Percentiles rank a stretch among this genome's conserved stretches.
Conservation (phyloP, 495 filamentous ascomycete genomes). For the Articulospora tetracladia region DNA sequence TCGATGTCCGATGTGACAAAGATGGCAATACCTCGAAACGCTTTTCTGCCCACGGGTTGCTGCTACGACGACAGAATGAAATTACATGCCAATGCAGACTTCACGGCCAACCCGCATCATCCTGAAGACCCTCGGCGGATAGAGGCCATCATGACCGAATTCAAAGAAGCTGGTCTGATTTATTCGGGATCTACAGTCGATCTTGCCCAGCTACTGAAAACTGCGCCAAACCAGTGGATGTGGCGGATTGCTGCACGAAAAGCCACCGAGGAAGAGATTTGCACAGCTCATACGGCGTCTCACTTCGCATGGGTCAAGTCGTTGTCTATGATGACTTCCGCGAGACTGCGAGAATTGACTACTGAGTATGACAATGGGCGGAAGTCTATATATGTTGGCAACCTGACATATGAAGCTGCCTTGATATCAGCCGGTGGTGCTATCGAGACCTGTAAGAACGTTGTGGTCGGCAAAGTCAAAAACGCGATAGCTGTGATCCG, state of each 20-base stretch:
- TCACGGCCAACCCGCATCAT: constrained; percentile 66
- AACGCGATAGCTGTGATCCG: constrained; percentile 94
- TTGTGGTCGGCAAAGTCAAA: constrained; percentile 74
- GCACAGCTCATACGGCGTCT: constrained; percentile 64
- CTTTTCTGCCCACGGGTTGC: constrained; percentile 61
- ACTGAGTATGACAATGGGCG: constrained; percentile 52
- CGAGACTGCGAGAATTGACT: constrained; percentile 59
- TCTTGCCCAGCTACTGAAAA: constrained; percentile 38
- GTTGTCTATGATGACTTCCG: constrained; percentile 48
- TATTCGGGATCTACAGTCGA: constrained; percentile 44
- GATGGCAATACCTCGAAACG: neutral
- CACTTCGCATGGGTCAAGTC: constrained; percentile 76
- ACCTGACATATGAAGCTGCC: constrained; percentile 73
- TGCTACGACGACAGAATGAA: constrained; percentile 95
- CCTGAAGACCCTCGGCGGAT: constrained; percentile 93
- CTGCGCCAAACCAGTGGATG: constrained; percentile 56
- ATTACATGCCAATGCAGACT: constrained; percentile 77
- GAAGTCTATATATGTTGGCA: constrained; percentile 89
- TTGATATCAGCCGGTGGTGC: constrained; percentile 87
- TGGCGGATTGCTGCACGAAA: constrained; percentile 70
- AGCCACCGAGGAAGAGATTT: constrained; percentile 74
- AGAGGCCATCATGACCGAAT: constrained; percentile 79
- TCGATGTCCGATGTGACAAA: neutral
- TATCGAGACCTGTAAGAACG: constrained; percentile 87
- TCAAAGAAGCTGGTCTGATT: constrained; percentile 75